Percentiles rank a stretch among this genome's conserved stretches.
Conservation (phyloP, 1,139 yeast genomes). For the Zygoascus hellenicus region DNA sequence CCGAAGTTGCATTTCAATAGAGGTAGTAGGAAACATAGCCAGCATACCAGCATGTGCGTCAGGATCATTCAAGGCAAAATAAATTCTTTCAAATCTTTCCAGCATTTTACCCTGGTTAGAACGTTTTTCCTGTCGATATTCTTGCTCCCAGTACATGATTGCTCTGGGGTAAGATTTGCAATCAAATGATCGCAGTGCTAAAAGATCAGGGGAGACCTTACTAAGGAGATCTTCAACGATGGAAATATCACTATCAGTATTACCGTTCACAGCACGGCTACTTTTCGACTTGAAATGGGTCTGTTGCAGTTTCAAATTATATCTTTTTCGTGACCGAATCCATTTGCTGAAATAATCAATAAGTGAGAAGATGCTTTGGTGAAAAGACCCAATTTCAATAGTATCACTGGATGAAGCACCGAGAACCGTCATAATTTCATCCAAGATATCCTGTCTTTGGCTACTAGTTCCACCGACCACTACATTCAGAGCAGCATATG, state of each 20-base stretch:
- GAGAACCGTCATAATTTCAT: constrained; percentile 57
- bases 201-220: constrained; percentile 56
- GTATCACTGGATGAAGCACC: constrained; percentile 44
- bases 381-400: constrained; percentile 48
- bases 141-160: constrained; percentile 75
- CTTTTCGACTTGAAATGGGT: constrained; percentile 10
- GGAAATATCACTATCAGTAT: constrained; percentile 17
- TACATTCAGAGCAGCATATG: constrained; percentile 68
- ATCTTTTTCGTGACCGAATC: constrained; percentile 40
- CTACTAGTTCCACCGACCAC: constrained; percentile 47
- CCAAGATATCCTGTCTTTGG: constrained; percentile 43
- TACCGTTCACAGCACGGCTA: constrained; percentile 9
- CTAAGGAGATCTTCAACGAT: constrained; percentile 43
- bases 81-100: constrained; percentile 58
- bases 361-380: constrained; percentile 67
- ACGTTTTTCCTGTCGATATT: background rate
- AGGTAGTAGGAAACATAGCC: constrained; percentile 63
- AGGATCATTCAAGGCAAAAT: constrained; percentile 79
- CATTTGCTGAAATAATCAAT: constrained; percentile 83
- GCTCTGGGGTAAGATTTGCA: constrained; percentile 87
- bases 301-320: constrained; percentile 14
- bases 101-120: constrained; percentile 30
- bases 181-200: constrained; percentile 76
- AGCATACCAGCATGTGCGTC: constrained; percentile 88
- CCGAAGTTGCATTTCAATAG: constrained; percentile 63